A percentile compares a stretch with the other conserved stretches of the same genome.
phyloP scores from a whole-genome alignment of 2,329 filamentous ascomycete genomes.

The Neonectria faginata region DNA sequence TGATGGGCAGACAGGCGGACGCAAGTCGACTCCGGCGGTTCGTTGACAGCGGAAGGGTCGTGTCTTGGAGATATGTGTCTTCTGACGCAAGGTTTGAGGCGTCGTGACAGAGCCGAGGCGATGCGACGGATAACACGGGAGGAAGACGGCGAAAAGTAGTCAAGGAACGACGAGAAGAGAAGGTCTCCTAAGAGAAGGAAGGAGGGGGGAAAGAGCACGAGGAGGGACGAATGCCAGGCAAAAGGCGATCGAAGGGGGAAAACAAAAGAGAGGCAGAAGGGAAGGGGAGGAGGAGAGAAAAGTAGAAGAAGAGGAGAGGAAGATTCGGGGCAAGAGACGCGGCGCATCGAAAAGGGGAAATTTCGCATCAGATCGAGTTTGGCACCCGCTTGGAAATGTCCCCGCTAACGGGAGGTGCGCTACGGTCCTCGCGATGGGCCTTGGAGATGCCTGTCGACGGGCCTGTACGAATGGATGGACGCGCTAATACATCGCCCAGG shows the following conservation, averaged over 20 bases:
- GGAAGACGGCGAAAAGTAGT: conserved; percentile 35
- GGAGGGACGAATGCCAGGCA: conserved; percentile 34
- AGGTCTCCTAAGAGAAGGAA: conserved; percentile 40
- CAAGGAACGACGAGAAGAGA: conserved; percentile 55
- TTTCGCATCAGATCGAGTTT: conserved; percentile 46
- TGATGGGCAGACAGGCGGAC: conserved; percentile 44
- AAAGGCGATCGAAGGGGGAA: conserved; percentile 41
- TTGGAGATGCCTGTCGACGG: conserved; percentile 5
- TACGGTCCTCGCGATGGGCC: conserved; percentile 10
- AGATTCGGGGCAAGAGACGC: conserved; percentile 41
- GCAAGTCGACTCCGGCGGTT: conserved; percentile 27
- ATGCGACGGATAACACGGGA: conserved; percentile 46
- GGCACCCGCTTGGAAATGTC: conserved; percentile 24
- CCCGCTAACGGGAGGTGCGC: conserved; percentile 14
- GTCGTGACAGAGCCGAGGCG: conserved; percentile 34
- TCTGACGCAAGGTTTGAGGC: conserved; percentile 9
- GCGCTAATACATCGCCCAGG: conserved; percentile 12
- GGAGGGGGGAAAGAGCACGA: conserved; percentile 18
- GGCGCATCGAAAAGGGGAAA: conserved; percentile 54
- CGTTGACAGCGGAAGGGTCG: neutral
- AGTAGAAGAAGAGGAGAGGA: conserved; percentile 33
- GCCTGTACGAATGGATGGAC: conserved; percentile 6
- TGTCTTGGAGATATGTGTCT: conserved; percentile 15
- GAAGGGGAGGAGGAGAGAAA: conserved; percentile 47
- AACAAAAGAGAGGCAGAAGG: conserved; percentile 45